Percentiles rank a stretch among this genome's conserved stretches.
These are phyloP conservation scores for Irpex sp. DNA, from an alignment of 1,284 basidiomycete genomes.

Conservation along the genomic window DNA sequence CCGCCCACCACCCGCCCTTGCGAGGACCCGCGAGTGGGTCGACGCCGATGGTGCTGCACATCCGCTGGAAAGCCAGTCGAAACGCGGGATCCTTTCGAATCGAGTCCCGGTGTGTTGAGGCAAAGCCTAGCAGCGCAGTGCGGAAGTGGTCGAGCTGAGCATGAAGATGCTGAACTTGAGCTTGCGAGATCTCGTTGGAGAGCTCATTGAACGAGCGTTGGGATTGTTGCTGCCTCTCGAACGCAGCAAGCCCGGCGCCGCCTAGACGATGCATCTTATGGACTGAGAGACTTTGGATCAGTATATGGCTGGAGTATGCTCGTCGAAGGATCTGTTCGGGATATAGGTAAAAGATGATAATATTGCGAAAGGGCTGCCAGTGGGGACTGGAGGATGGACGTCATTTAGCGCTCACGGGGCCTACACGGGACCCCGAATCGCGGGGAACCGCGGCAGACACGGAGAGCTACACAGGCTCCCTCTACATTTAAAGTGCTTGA, in stretches of 20 bases:
- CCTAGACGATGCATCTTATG: slow-evolving; percentile 60
- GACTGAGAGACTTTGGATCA: too few relatives aligned
- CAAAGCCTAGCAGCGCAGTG: slow-evolving; percentile 77
- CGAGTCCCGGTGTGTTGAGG: slow-evolving; percentile 77
- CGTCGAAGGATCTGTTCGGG: too few relatives aligned
- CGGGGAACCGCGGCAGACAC: too few relatives aligned
- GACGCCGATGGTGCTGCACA: slow-evolving; percentile 94
- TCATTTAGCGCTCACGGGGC: too few relatives aligned
- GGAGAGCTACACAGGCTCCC: too few relatives aligned
- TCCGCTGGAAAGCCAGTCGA: slow-evolving; percentile 90
- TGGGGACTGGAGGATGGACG: too few relatives aligned
- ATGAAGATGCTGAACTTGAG: slow-evolving; percentile 78
- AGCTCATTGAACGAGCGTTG: slow-evolving; percentile 78
- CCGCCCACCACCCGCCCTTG: slow-evolving; percentile 88
- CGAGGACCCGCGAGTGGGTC: slow-evolving; percentile 88
- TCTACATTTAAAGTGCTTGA: too few relatives aligned
- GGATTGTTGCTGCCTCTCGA: slow-evolving; percentile 70
- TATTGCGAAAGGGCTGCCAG: too few relatives aligned
- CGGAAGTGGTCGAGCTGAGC: slow-evolving; percentile 86
- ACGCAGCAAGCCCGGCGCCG: slow-evolving; percentile 73
- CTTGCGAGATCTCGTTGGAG: slow-evolving; percentile 72
- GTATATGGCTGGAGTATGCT: too few relatives aligned
- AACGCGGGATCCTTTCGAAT: slow-evolving; percentile 88
- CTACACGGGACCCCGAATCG: too few relatives aligned
- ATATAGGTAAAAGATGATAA: too few relatives aligned